Percentiles rank a stretch among this genome's conserved stretches.
These are phyloP conservation scores for Agrocybe praecox DNA, from an alignment of 768 basidiomycete genomes.

Conservation along the genomic window DNA sequence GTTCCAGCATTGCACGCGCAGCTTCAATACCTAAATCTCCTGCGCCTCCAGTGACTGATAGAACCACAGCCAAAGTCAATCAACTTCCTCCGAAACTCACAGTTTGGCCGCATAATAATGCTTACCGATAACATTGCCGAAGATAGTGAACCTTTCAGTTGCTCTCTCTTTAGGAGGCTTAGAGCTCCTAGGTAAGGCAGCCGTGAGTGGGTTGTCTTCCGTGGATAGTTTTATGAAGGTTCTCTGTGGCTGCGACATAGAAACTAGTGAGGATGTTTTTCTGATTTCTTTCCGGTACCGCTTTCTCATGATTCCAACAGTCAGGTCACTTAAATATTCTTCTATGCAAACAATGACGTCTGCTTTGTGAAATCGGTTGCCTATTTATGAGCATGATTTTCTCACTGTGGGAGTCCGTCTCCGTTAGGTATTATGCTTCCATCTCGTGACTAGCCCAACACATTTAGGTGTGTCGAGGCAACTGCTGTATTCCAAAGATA, in stretches of 20 bases:
- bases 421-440: neutral
- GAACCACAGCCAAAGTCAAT: too few relatives aligned
- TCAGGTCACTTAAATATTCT: too few relatives aligned
- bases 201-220: conserved; percentile 19
- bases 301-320: too few relatives aligned
- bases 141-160: conserved; percentile 33
- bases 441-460: neutral
- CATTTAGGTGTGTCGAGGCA: neutral
- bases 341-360: too few relatives aligned
- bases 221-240: conserved; percentile 12
- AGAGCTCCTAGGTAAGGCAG: conserved; percentile 2
- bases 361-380: too few relatives aligned
- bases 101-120: neutral
- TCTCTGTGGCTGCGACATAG: neutral
- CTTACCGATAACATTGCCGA: conserved; percentile 44
- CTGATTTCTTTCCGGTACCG: too few relatives aligned
- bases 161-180: conserved; percentile 25
- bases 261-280: neutral
- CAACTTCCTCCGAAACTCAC: too few relatives aligned
- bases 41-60: conserved; percentile 48
- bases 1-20: conserved; percentile 44
- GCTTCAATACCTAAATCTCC: conserved; percentile 38
- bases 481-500: neutral
- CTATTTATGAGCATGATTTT: too few relatives aligned
- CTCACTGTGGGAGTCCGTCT: too few relatives aligned